A percentile compares a stretch with the other conserved stretches of the same genome.
These are phyloP conservation scores for Crithidia fasciculata DNA, from an alignment of 208 protist genomes.

Conservation along the genomic window DNA sequence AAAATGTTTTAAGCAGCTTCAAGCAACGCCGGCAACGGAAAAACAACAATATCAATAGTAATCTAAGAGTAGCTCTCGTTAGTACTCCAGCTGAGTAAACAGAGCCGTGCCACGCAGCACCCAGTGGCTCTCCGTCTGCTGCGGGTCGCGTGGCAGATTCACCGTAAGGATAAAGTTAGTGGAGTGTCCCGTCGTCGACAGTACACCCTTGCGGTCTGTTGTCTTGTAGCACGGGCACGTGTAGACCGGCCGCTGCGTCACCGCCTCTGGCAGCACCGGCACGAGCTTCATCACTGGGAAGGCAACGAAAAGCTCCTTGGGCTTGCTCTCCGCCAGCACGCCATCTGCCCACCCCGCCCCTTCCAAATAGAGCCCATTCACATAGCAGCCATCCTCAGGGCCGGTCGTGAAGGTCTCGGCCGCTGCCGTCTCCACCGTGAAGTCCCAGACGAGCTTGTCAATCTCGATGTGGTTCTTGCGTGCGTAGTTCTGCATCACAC, in stretches of 20 bases:
- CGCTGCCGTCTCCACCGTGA: constrained; percentile 78
- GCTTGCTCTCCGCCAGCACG: constrained; percentile 85
- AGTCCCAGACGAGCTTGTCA: constrained; percentile 96
- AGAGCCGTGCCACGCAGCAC: constrained; percentile 90
- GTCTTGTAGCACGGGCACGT: constrained; percentile 96
- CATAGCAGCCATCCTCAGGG: constrained; percentile 88
- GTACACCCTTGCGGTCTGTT: constrained; percentile 90
- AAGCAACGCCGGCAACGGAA: background rate
- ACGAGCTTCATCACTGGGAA: constrained; percentile 86
- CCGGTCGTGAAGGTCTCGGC: constrained; percentile 35
- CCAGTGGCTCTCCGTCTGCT: constrained; percentile 87
- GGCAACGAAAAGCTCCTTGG: constrained; percentile 92
- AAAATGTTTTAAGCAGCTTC: too few relatives aligned
- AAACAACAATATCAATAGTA: background rate
- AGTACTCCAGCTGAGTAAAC: constrained; percentile 92
- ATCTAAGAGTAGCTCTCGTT: background rate
- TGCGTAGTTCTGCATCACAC: constrained; percentile 97
- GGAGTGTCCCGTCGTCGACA: constrained; percentile 97
- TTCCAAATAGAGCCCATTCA: constrained; percentile 92
- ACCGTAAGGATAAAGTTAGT: constrained; percentile 97
- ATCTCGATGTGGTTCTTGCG: constrained; percentile 96
- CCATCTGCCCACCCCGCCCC: constrained; percentile 88
- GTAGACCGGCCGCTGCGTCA: constrained; percentile 73
- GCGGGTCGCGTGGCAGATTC: constrained; percentile 77
- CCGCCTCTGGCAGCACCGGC: constrained; percentile 58